Base-by-base conservation (phyloP, 805 yeast genomes). In the Scheffersomyces ergatensis region DNA sequence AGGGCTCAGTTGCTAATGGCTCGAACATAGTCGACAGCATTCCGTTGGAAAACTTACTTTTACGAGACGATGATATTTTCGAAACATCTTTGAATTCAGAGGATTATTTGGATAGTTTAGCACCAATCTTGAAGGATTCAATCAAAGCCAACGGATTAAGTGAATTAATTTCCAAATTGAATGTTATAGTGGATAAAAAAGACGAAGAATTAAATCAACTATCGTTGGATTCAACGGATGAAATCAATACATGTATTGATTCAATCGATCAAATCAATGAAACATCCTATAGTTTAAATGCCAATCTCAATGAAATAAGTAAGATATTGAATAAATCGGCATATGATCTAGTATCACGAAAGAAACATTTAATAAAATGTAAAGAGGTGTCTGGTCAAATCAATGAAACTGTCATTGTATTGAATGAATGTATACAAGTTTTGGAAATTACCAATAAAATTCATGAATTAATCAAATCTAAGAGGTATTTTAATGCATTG, bases 401-500 rank as follows among this genome's bases (percentile, higher is more conserved):
- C 45, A 77, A 78, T 39, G 88, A 85, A 49, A 83, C 96, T 0
- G 77, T 77, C 6, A 72, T 77, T 30, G 80, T 88, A 16, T 77
- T 92, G 26, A 79, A 77, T 40, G 73, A 82, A 37, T 85, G 95
- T 49, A 69, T 90, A 18, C 89, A 85, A 48, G 90, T 90, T 8
- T 71, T 92, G 40, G 96, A 90, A 54, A 76, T 85, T 50, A 85
- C 95, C 13, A 90, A 89, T 62, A 85, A 82, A 53, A 86, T 89
- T 36, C 88, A 89, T 56, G 90, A 86, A 30, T 68, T 90, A 55
- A 84, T 89, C 45, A 77, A 81, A 39, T 80, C 79, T 44, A 80
- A 81, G 51, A 82, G 83, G 50, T 87, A 86, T 51, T 90, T 88
- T 58, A 85, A 85, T 44, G 97, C 97, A 0, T 76, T 93, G 51